Conservation (phyloP, 495 filamentous ascomycete species). For the Venustampulla echinocandica region DNA sequence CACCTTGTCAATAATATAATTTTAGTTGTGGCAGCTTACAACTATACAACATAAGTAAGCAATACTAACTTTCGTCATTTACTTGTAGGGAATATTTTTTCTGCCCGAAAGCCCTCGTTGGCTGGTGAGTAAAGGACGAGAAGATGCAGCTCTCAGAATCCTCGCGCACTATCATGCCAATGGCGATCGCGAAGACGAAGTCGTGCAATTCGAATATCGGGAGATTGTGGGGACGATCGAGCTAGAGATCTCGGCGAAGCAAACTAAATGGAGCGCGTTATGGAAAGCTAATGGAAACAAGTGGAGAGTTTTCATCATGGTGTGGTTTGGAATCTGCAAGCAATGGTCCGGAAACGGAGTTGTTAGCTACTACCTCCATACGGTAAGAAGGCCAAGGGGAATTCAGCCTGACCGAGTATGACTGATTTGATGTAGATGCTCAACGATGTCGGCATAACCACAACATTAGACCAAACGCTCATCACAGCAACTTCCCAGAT, state of each 20-base stretch:
- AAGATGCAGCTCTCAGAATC: conserved; percentile 35
- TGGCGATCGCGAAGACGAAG: conserved; percentile 27
- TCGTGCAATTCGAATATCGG: conserved; percentile 29
- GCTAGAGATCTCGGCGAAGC: conserved; percentile 38
- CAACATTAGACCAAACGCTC: conserved; percentile 27
- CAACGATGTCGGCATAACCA: conserved; percentile 25
- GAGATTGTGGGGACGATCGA: conserved; percentile 37
- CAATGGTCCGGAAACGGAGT: conserved; percentile 22
- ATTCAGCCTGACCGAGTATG: conserved; percentile 5
- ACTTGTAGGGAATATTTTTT: conserved; percentile 28
- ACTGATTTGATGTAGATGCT: conserved; percentile 2
- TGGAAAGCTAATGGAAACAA: conserved; percentile 26
- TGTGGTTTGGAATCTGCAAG: conserved; percentile 17
- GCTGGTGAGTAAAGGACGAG: conserved; percentile 38
- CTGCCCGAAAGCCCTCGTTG: conserved; percentile 46
- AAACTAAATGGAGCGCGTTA: conserved; percentile 23
- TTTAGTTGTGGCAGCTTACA: neutral
- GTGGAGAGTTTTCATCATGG: conserved; percentile 6
- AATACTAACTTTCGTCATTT: neutral
- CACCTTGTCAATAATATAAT: no score
- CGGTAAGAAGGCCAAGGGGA: conserved; percentile 6
- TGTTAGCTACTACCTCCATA: conserved; percentile 22
- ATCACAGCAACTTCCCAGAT: conserved; percentile 21
- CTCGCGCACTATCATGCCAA: conserved; percentile 31
- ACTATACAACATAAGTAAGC: neutral